Base-by-base conservation (phyloP, 768 basidiomycete species). In the Russula emetica region DNA sequence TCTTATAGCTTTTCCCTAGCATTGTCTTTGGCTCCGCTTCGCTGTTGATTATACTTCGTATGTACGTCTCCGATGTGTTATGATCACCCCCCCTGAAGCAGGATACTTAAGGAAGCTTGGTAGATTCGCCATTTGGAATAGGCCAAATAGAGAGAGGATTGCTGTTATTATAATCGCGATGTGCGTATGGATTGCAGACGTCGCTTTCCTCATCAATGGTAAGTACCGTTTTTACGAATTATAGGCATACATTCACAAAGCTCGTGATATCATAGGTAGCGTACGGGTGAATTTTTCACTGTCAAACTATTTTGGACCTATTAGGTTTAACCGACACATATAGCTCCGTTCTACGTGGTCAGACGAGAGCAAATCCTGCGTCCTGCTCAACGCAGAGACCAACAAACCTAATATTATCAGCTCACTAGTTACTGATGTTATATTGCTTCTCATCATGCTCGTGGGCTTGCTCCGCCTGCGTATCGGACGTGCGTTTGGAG, bases 61-160 rank as follows among this genome's bases (percentile, higher is more conserved):
- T 44, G 53, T 61, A 55, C 24, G 53, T 34, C n/a, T 16, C 34
- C 28, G 2, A 11, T 14, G 14, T 11, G 11, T n/a, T 6, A 13
- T 3, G 7, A 36, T 40, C 10, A 10, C 2, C 28, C 24, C 16
- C 28, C 53, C 20, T 3, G 20, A 38, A 40, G 16, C 10, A n/a
- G 30, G 20, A 28, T 6, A 2, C 51, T 53, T 16, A 60, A 44
- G 13, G 50, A n/a, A 1, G 1, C 28, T 10, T 2, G 4, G 18
- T 13, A 60, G 59, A 26, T 20, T 58, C n/a, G 62, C 62, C 5
- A 50, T 58, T 32, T 63, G 62, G 61, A 51, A 58, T 8, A 56
- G 20, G n/a, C n/a, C n/a, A n/a, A n/a, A n/a, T n/a, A n/a, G n/a
- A 36, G 13, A 50, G 20, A 53, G 28, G 49, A 2, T 51, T 18